phyloP scores from a whole-genome alignment of 805 yeast species.

The Candida takata region DNA sequence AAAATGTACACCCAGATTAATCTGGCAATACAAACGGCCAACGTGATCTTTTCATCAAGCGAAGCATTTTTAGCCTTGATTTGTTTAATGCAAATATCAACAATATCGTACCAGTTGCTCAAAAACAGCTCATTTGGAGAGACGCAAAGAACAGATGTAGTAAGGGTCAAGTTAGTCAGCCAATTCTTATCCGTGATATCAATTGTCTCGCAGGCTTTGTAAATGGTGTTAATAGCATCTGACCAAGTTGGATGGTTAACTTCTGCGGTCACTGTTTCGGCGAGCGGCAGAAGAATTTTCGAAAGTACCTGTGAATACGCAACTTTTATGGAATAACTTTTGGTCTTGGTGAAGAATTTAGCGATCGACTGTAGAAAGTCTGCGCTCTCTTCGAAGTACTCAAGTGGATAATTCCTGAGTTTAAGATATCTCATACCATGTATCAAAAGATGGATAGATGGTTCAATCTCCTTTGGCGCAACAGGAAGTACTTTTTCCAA shows the following conservation, averaged over 20 bases:
- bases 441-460: constrained; percentile 65
- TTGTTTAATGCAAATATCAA: constrained; percentile 55
- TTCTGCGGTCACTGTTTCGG: constrained; percentile 85
- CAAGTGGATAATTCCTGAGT: constrained; percentile 78
- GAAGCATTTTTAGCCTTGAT: constrained; percentile 53
- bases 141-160: constrained; percentile 71
- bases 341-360: constrained; percentile 67
- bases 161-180: constrained; percentile 59
- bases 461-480: constrained; percentile 43
- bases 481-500: constrained; percentile 70
- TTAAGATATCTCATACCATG: constrained; percentile 88
- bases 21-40: constrained; percentile 61
- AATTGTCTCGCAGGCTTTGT: constrained; percentile 40
- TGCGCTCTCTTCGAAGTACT: constrained; percentile 86
- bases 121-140: constrained; percentile 73
- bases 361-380: constrained; percentile 82
- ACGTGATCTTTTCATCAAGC: constrained; percentile 40
- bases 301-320: constrained; percentile 85
- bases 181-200: constrained; percentile 45
- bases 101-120: constrained; percentile 59
- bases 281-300: constrained; percentile 69
- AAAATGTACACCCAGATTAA: constrained; percentile 86
- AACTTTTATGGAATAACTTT: constrained; percentile 54
- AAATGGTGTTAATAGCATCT: constrained; percentile 63
- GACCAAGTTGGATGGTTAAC: constrained; percentile 96